Evolutionary conservation across 83 land plant genomes (phyloP).

Genomic region (Picea mariana): DNA sequence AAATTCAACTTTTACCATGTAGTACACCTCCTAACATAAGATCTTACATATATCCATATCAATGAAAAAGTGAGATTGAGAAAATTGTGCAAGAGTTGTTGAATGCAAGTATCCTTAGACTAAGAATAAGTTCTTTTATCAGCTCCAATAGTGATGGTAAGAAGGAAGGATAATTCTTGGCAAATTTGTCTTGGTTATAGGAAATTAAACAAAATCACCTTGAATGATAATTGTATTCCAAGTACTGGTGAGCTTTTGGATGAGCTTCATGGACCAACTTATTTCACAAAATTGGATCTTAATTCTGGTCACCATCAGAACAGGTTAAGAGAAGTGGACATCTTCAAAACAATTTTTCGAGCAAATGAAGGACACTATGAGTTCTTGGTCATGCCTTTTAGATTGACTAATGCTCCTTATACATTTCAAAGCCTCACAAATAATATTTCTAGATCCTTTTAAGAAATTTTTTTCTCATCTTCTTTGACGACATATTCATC

Average conservation of each 20-base stretch:
- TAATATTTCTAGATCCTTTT: constrained; percentile 1
- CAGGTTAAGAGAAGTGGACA: constrained; percentile 4
- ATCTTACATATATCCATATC: constrained; percentile 14
- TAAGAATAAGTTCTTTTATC: constrained; percentile 14
- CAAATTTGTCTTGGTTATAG: constrained; percentile 21
- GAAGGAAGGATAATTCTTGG: constrained; percentile 23
- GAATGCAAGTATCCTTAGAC: too few species aligned
- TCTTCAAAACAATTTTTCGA: constrained; percentile 25
- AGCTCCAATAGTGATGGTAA: constrained; percentile 22
- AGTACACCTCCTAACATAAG: background rate
- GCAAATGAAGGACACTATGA: too few species aligned
- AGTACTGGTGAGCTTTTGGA: constrained; percentile 23
- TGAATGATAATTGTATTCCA: constrained; percentile 24
- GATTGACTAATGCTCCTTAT: constrained; percentile 24
- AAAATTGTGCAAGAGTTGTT: too few species aligned
- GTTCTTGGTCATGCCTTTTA: too few species aligned
- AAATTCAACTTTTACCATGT: background rate
- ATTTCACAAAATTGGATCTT: constrained; percentile 23
- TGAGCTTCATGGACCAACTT: constrained; percentile 16
- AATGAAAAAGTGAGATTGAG: constrained; percentile 11
- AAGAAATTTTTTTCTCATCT: too few species aligned
- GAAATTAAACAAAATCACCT: constrained; percentile 16
- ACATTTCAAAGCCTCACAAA: constrained; percentile 32
- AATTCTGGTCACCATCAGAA: constrained; percentile 25
- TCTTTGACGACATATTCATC: too few species aligned